Evolutionary conservation across 2,329 filamentous ascomycete genomes (phyloP).

Genomic region (Myriosclerotinia curreyana): DNA sequence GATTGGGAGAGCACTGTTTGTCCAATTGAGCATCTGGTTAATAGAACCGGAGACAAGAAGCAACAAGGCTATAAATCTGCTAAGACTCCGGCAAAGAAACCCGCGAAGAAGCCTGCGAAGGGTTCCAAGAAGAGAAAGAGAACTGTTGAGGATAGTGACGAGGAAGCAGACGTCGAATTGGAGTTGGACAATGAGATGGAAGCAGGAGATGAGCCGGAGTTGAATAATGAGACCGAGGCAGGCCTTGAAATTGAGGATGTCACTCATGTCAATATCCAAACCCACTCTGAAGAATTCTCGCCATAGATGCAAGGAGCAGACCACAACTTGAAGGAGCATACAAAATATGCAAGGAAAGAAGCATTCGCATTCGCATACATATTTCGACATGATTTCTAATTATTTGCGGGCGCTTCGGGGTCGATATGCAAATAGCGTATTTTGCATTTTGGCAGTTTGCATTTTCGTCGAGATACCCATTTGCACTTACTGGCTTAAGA

Average conservation of each 20-base stretch:
- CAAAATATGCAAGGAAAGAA: not conserved
- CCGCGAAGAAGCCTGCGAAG: constrained; percentile 21
- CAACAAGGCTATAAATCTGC: constrained; percentile 14
- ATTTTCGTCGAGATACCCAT: constrained; percentile 5
- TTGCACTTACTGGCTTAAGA: not conserved
- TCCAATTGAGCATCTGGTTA: constrained; percentile 61
- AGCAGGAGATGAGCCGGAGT: constrained; percentile 1
- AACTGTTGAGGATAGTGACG: constrained; percentile 24
- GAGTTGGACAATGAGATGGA: not conserved
- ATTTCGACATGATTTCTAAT: not conserved
- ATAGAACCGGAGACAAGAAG: constrained; percentile 53
- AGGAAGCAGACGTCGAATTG: constrained; percentile 23
- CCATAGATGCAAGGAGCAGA: too few relatives aligned
- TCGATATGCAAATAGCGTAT: not conserved
- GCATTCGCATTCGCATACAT: not conserved
- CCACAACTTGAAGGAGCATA: not conserved
- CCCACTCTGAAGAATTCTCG: not conserved
- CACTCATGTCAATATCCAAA: not conserved
- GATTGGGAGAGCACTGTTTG: constrained; percentile 60
- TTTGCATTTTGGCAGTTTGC: not conserved
- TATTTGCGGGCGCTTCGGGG: not conserved
- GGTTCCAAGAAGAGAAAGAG: constrained; percentile 23
- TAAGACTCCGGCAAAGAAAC: constrained; percentile 12
- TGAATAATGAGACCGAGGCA: not conserved
- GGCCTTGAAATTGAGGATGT: not conserved